Evolutionary conservation across 2,329 filamentous ascomycete genomes (phyloP).

Genomic region (Ceratocystis eucalypticola): DNA sequence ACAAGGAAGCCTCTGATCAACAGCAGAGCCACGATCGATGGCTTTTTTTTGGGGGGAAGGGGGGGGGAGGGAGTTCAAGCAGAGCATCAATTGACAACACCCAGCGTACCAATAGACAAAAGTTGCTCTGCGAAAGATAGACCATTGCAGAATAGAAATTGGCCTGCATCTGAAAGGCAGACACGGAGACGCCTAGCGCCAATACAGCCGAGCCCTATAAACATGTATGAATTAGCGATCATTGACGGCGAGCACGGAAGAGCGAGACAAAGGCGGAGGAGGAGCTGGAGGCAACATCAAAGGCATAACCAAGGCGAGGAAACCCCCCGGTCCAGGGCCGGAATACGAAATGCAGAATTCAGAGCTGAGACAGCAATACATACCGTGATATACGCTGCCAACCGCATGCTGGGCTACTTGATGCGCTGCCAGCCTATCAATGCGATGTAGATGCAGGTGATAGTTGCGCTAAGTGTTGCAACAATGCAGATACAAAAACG

Average conservation of each 20-base stretch:
- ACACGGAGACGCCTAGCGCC: conserved; percentile 70
- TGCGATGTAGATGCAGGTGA: not conserved
- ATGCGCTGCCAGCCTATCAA: not conserved
- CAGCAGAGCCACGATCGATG: too few species aligned
- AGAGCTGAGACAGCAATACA: conserved; percentile 24
- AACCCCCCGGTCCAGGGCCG: not conserved
- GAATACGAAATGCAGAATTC: not conserved
- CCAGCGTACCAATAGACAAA: conserved; percentile 71
- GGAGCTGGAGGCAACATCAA: too few species aligned
- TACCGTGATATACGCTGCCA: conserved; percentile 49
- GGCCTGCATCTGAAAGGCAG: conserved; percentile 83
- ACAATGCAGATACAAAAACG: not conserved
- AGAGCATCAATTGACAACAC: not conserved
- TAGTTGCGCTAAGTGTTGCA: not conserved
- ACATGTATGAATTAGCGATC: not conserved
- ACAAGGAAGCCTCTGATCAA: not conserved
- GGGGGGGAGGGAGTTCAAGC: not conserved
- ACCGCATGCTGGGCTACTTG: conserved; percentile 36
- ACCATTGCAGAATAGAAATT: conserved; percentile 99
- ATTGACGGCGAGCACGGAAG: not conserved
- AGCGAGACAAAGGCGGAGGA: too few species aligned
- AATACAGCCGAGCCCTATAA: conserved; percentile 64
- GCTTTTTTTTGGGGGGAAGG: not conserved
- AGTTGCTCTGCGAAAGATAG: conserved; percentile 90
- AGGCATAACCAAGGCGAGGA: not conserved